These are phyloP conservation scores for Sporobolomyces pararoseus DNA, from an alignment of 768 basidiomycete species.

Conservation along the genomic window DNA sequence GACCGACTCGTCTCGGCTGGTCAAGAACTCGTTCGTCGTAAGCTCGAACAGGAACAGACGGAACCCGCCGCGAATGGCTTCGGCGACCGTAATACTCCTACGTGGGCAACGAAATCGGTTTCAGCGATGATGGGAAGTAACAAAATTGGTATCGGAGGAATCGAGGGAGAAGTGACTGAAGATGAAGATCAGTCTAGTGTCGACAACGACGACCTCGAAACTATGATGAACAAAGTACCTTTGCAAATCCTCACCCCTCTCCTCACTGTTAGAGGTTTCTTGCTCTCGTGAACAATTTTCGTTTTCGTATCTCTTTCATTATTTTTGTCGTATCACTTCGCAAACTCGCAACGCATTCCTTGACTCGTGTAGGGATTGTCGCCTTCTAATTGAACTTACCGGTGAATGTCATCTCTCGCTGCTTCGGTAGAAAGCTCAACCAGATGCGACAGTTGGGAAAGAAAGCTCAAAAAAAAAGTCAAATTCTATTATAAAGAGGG, in stretches of 20 bases:
- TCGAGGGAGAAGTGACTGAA: slow-evolving; percentile 25
- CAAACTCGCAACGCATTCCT: no score
- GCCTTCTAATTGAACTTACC: no score
- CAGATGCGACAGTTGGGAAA: no score
- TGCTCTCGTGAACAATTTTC: slow-evolving; percentile 15
- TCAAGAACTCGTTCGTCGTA: background rate
- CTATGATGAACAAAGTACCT: slow-evolving; percentile 8
- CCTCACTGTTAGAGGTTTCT: slow-evolving; percentile 22
- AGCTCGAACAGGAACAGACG: background rate
- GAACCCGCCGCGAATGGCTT: background rate
- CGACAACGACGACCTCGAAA: slow-evolving; percentile 9
- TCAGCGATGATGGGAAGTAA: background rate
- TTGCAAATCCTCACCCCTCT: slow-evolving; percentile 22
- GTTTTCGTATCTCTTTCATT: no score
- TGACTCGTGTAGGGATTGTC: no score
- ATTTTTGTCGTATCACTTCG: no score
- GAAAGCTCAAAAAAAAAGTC: no score
- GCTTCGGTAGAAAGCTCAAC: no score
- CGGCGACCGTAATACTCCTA: background rate
- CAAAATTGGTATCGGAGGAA: slow-evolving; percentile 8
- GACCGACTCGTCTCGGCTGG: slow-evolving; percentile 10
- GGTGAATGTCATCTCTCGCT: no score
- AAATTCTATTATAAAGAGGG: no score
- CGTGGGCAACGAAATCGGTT: background rate
- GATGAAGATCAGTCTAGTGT: slow-evolving; percentile 27